phyloP scores from a whole-genome alignment of 805 yeast genomes.

The Pichia manshurica region DNA sequence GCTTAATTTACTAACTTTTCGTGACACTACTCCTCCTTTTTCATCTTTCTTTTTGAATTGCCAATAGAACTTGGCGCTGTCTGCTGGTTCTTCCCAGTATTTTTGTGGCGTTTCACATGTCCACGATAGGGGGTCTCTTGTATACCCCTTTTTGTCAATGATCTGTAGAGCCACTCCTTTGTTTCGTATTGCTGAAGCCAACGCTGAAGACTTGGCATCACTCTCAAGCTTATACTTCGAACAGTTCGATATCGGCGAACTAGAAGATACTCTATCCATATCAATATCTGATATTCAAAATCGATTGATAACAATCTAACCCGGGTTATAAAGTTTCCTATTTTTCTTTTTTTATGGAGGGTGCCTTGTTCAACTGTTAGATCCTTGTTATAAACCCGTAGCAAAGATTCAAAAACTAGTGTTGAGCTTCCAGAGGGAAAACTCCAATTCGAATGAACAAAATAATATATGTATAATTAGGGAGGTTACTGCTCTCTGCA shows the following conservation, averaged over 20 bases:
- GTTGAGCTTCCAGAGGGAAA: too few species aligned
- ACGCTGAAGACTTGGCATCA: constrained; percentile 5
- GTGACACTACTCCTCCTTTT: neutral
- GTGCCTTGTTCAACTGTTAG: too few species aligned
- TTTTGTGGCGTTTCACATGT: neutral
- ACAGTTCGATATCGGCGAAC: constrained; percentile 9
- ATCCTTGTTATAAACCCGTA: neutral
- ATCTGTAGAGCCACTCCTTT: constrained; percentile 1
- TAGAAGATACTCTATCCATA: constrained; percentile 8
- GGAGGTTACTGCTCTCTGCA: too few species aligned
- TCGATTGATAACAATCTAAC: neutral
- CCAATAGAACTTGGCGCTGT: neutral
- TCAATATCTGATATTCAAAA: neutral
- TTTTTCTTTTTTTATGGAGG: too few species aligned
- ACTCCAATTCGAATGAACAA: too few species aligned
- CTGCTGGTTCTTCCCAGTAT: neutral
- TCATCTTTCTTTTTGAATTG: neutral
- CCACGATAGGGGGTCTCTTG: neutral
- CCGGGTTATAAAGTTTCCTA: neutral
- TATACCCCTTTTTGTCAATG: neutral
- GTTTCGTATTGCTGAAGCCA: constrained; percentile 10
- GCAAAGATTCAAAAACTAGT: neutral
- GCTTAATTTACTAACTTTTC: neutral
- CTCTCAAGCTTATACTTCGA: constrained; percentile 1
- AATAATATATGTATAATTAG: too few species aligned